Evolutionary conservation across 2,329 filamentous ascomycete species (phyloP).

Genomic region (Dactylonectria macrodidyma): DNA sequence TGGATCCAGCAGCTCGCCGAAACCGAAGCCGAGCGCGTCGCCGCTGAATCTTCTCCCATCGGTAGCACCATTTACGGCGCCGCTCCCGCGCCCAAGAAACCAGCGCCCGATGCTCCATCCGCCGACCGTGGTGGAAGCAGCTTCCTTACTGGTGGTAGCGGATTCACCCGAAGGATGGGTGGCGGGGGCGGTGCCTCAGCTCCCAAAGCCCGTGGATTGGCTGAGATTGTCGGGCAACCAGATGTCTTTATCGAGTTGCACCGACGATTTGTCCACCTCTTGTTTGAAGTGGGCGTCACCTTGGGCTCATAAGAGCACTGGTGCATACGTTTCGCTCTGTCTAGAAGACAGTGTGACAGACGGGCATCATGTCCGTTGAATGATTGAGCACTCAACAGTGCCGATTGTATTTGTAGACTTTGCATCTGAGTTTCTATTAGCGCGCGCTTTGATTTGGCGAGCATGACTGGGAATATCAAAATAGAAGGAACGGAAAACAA

Average conservation of each 20-base stretch:
- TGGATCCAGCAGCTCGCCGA: slow-evolving; percentile 79
- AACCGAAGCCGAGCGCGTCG: slow-evolving; percentile 70
- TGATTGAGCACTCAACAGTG: background rate
- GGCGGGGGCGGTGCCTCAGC: slow-evolving; percentile 69
- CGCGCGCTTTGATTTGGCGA: slow-evolving; percentile 21
- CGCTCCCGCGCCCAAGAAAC: slow-evolving; percentile 47
- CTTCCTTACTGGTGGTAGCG: slow-evolving; percentile 70
- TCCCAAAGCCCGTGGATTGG: slow-evolving; percentile 72
- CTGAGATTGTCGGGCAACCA: slow-evolving; percentile 76
- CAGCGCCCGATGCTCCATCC: slow-evolving; percentile 50
- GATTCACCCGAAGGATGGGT: slow-evolving; percentile 71
- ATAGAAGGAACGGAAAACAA: slow-evolving; percentile 30
- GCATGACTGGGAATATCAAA: slow-evolving; percentile 31
- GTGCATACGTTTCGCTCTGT: slow-evolving; percentile 46
- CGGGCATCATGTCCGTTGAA: background rate
- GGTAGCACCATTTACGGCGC: slow-evolving; percentile 59
- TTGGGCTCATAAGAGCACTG: slow-evolving; percentile 60
- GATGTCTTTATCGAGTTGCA: slow-evolving; percentile 80
- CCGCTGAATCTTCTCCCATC: slow-evolving; percentile 60
- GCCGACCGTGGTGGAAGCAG: slow-evolving; percentile 65
- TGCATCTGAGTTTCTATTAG: slow-evolving; percentile 14
- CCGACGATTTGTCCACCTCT: slow-evolving; percentile 72
- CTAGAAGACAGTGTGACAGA: no score
- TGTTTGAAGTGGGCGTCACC: slow-evolving; percentile 71
- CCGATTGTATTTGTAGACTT: slow-evolving; percentile 23